Evolutionary conservation across 441 rosid species (phyloP).

Genomic region (Euphorbia celastroides): DNA sequence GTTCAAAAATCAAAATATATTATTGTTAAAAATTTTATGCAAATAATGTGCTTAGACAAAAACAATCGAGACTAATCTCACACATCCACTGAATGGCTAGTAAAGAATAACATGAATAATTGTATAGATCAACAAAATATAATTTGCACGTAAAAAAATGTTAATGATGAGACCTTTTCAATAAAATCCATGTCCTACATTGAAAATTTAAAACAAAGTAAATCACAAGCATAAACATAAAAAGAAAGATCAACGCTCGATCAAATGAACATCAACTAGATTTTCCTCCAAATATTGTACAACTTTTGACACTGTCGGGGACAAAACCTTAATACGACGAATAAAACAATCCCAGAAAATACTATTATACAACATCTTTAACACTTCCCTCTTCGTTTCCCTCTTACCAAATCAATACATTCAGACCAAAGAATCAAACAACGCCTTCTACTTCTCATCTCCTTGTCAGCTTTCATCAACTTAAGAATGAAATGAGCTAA

Average conservation of each 20-base stretch:
- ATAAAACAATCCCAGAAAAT: not conserved
- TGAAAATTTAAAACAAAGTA: not conserved
- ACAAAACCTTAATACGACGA: not conserved
- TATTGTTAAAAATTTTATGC: no score
- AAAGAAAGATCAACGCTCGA: no score
- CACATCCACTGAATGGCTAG: no score
- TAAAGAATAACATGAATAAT: no score
- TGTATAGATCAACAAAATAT: no score
- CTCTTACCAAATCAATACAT: not conserved
- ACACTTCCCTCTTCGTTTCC: not conserved
- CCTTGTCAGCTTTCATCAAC: not conserved
- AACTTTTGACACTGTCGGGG: not conserved
- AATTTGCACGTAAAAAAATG: no score
- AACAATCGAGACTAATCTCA: no score
- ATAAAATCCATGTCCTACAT: not conserved
- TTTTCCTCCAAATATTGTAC: not conserved
- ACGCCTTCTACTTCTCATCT: not conserved
- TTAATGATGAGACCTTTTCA: no score
- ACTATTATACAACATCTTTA: no score
- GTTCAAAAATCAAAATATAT: no score
- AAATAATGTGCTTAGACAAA: no score
- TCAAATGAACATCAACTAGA: no score
- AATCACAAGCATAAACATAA: not conserved
- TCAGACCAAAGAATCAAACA: constrained; percentile 7
- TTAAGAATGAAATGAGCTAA: constrained; percentile 1